Evolutionary conservation across 345 rosid genomes (phyloP).

Genomic region (Boechera stricta): DNA sequence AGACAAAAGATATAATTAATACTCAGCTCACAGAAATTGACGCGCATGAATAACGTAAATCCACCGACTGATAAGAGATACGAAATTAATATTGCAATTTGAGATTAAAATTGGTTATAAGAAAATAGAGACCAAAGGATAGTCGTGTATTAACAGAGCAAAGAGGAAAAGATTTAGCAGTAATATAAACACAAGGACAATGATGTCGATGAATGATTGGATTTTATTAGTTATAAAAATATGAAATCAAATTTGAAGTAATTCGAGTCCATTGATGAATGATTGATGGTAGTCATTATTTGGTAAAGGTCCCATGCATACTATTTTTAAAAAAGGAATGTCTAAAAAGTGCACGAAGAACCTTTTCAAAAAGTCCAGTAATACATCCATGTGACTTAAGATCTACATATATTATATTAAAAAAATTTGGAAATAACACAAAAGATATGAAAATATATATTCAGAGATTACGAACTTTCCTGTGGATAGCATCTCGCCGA

Average conservation of each 20-base stretch:
- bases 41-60: conserved; percentile 9
- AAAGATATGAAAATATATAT: neutral
- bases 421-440: neutral
- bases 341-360: conserved; percentile 36
- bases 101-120: neutral
- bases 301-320: conserved; percentile 31
- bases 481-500: conserved; percentile 22
- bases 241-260: conserved; percentile 2
- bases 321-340: conserved; percentile 26
- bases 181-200: neutral
- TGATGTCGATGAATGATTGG: conserved; percentile 15
- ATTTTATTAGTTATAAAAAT: neutral
- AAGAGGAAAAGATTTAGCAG: neutral
- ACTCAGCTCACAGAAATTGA: conserved; percentile 22
- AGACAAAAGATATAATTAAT: conserved; percentile 22
- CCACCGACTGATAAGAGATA: conserved; percentile 21
- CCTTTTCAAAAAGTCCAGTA: conserved; percentile 32
- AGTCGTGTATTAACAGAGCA: neutral
- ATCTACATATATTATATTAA: conserved; percentile 15
- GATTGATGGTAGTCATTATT: conserved; percentile 28
- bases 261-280: conserved; percentile 19
- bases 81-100: neutral
- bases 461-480: neutral
- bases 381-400: conserved; percentile 32
- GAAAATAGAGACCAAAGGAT: neutral